A percentile compares a stretch with the other conserved stretches of the same genome.
Evolutionary conservation across 2,329 filamentous ascomycete species (phyloP).

Genomic region (Pseudocercospora cruenta): DNA sequence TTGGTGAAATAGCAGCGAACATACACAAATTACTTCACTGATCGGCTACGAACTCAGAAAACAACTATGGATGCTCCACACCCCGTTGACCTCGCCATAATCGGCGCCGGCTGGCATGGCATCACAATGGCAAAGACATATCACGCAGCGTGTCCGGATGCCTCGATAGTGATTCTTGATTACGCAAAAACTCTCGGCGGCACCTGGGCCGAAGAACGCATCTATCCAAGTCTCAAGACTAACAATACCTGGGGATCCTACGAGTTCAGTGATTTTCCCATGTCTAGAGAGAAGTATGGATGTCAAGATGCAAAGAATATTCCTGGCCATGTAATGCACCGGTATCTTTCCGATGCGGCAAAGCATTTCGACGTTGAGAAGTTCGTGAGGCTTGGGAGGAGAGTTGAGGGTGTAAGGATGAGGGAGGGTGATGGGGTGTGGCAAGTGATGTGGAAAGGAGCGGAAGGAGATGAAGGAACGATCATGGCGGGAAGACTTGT

Average conservation of each 20-base stretch:
- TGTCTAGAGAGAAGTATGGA: constrained; percentile 51
- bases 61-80: not conserved
- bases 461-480: not conserved
- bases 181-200: constrained; percentile 57
- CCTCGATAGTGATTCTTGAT: constrained; percentile 43
- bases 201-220: constrained; percentile 67
- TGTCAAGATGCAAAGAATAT: constrained; percentile 59
- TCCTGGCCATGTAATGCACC: constrained; percentile 57
- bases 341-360: constrained; percentile 60
- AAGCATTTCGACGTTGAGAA: constrained; percentile 53
- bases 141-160: constrained; percentile 43
- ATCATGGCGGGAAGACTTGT: constrained; percentile 53
- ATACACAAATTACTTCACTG: not conserved
- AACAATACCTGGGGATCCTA: constrained; percentile 75
- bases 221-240: constrained; percentile 69
- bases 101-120: constrained; percentile 44
- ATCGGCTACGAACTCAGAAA: not conserved
- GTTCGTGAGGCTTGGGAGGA: constrained; percentile 53
- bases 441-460: not conserved
- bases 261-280: constrained; percentile 73
- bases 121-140: constrained; percentile 53
- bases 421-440: constrained; percentile 6
- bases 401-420: constrained; percentile 49
- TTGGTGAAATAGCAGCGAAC: not conserved
- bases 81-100: constrained; percentile 1